phyloP scores from a whole-genome alignment of 2,329 filamentous ascomycete species.

The Hysterium pulicare region DNA sequence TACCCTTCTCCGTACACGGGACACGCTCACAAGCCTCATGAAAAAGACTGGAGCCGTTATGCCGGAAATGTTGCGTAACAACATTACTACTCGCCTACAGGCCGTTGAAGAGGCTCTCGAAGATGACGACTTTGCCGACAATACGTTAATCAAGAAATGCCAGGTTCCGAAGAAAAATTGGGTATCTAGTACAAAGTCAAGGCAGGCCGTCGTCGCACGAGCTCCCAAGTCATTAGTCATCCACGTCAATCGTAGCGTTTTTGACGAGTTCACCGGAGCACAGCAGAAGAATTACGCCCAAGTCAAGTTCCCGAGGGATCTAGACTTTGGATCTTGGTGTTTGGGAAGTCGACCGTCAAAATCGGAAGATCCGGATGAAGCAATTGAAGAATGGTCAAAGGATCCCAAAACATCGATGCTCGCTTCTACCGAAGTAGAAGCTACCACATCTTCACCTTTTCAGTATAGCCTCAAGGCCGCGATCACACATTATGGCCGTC shows the following conservation, averaged over 20 bases:
- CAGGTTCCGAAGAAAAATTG: slow-evolving; percentile 58
- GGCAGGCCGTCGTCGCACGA: slow-evolving; percentile 81
- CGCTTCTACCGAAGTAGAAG: slow-evolving; percentile 41
- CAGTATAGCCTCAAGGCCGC: slow-evolving; percentile 78
- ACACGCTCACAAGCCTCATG: slow-evolving; percentile 24
- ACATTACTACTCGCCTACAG: slow-evolving; percentile 54
- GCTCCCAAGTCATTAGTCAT: slow-evolving; percentile 77
- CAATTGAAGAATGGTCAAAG: slow-evolving; percentile 65
- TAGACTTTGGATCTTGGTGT: slow-evolving; percentile 84
- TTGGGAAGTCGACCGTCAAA: slow-evolving; percentile 55
- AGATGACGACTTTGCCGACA: slow-evolving; percentile 67
- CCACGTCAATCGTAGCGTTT: slow-evolving; percentile 89
- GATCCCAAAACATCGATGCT: slow-evolving; percentile 73
- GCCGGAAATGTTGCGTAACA: slow-evolving; percentile 43
- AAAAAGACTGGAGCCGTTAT: slow-evolving; percentile 19
- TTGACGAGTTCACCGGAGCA: slow-evolving; percentile 75
- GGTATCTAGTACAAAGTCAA: slow-evolving; percentile 78
- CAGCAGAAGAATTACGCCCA: slow-evolving; percentile 80
- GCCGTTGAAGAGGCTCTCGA: slow-evolving; percentile 69
- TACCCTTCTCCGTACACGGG: slow-evolving; percentile 64
- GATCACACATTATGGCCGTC: slow-evolving; percentile 82
- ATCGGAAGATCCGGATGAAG: slow-evolving; percentile 23
- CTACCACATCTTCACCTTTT: slow-evolving; percentile 33
- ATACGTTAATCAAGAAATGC: slow-evolving; percentile 49
- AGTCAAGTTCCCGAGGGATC: slow-evolving; percentile 68